Percentiles rank a stretch among this genome's conserved stretches.
phyloP scores from a whole-genome alignment of 2,329 filamentous ascomycete genomes.

The Diaporthe citriasiana region DNA sequence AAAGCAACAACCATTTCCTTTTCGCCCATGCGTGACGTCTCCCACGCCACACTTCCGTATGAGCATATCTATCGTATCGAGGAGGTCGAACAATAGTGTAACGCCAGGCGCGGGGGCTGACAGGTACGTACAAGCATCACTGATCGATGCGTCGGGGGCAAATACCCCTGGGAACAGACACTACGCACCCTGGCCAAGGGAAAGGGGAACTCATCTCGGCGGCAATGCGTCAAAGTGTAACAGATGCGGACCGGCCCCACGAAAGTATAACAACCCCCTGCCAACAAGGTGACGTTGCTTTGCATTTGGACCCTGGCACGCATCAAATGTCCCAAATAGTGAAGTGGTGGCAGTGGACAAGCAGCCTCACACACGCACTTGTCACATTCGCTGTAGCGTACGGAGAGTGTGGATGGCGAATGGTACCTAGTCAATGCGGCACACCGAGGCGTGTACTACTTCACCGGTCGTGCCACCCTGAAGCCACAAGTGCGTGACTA shows the following conservation, averaged over 20 bases:
- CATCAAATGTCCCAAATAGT: not conserved
- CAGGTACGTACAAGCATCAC: not conserved
- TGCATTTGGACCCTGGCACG: not conserved
- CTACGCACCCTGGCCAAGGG: not conserved
- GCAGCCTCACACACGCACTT: not conserved
- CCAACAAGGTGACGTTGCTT: not conserved
- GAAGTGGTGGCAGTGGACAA: not conserved
- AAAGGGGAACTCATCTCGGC: not conserved
- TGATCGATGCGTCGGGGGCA: not conserved
- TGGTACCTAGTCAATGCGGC: not conserved
- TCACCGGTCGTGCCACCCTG: constrained; percentile 7
- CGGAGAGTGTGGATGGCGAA: not conserved
- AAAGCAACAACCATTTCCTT: not conserved
- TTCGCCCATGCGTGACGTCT: not conserved
- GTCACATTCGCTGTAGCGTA: not conserved
- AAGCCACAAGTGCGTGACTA: not conserved
- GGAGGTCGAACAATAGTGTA: not conserved
- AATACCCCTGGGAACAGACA: not conserved
- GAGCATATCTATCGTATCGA: not conserved
- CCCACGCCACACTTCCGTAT: not conserved
- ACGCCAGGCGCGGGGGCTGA: not conserved
- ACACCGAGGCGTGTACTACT: not conserved
- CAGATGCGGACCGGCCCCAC: constrained; percentile 1
- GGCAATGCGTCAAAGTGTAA: not conserved
- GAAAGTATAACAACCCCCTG: not conserved